Evolutionary conservation across 164 flowering plant genomes (phyloP).

Genomic region (Tetrastigma voinierianum): DNA sequence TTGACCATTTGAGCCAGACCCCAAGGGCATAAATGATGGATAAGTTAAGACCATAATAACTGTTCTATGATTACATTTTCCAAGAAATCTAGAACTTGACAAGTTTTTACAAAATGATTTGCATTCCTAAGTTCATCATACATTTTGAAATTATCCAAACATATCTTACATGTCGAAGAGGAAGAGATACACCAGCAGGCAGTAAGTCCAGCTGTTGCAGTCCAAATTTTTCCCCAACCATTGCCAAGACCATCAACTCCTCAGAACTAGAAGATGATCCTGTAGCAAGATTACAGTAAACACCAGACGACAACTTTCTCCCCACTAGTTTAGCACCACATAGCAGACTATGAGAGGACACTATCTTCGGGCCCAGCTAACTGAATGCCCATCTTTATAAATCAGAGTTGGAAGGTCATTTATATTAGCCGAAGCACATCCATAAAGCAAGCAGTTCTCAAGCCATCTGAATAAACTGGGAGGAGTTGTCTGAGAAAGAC

Average conservation of each 20-base stretch:
- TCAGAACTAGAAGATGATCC: constrained; percentile 62
- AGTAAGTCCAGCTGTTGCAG: constrained; percentile 76
- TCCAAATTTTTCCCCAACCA: constrained; percentile 97
- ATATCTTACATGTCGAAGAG: constrained; percentile 86
- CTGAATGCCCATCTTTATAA: constrained; percentile 57
- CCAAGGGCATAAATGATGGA: too few species aligned
- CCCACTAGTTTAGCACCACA: constrained; percentile 64
- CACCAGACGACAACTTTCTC: constrained; percentile 72
- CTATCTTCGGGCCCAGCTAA: constrained; percentile 78
- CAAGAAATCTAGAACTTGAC: not conserved
- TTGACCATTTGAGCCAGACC: too few species aligned
- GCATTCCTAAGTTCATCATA: not conserved
- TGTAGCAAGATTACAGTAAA: constrained; percentile 61
- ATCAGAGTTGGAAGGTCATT: constrained; percentile 75
- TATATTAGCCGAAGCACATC: constrained; percentile 42
- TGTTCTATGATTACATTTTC: not conserved
- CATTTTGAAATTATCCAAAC: not conserved
- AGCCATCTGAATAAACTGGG: constrained; percentile 93
- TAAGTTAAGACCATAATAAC: too few species aligned
- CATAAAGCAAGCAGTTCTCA: constrained; percentile 68
- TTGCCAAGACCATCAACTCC: constrained; percentile 83
- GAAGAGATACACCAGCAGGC: constrained; percentile 93
- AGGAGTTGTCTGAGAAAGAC: constrained; percentile 43
- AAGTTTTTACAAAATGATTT: not conserved
- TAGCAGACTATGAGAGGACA: constrained; percentile 80